A percentile compares a stretch with the other conserved stretches of the same genome.
phyloP scores from a whole-genome alignment of 148 eudicot genomes.

The Arctostaphylos glauca region DNA sequence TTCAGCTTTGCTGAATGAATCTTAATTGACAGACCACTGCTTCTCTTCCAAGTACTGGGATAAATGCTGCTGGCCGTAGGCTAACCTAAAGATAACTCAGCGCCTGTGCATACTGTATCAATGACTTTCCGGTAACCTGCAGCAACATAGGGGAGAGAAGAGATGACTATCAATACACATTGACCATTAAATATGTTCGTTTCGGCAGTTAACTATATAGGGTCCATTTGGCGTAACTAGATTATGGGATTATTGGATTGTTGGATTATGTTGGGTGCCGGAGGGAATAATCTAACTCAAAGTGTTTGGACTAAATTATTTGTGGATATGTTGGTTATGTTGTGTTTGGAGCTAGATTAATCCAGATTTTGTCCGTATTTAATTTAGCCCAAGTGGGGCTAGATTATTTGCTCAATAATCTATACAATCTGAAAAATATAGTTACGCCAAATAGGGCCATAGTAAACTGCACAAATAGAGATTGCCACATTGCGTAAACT shows the following conservation, averaged over 20 bases:
- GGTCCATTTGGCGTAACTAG: no score
- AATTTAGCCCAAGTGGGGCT: no score
- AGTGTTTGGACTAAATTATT: no score
- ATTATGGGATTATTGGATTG: no score
- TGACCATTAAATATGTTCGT: neutral
- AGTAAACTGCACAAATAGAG: neutral
- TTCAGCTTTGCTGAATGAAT: conserved; percentile 9
- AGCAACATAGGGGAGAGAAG: conserved; percentile 15
- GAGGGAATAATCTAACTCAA: no score
- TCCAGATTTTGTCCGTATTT: no score
- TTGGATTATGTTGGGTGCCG: no score
- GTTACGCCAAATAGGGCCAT: no score
- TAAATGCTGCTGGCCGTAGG: conserved; percentile 11
- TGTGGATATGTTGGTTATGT: no score
- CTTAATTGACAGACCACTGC: neutral
- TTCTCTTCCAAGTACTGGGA: conserved; percentile 15
- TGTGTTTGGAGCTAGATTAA: no score
- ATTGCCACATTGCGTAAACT: neutral
- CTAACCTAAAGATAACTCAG: conserved; percentile 17
- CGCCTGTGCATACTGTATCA: conserved; percentile 26
- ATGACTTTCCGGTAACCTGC: conserved; percentile 94
- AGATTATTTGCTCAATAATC: no score
- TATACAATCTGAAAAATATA: no score
- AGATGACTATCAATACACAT: neutral
- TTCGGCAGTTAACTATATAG: neutral